Evolutionary conservation across 176 grass and related monocot species (phyloP), one percentile per base, ranked within the genome.

Genomic region (Luzula sylvatica): DNA sequence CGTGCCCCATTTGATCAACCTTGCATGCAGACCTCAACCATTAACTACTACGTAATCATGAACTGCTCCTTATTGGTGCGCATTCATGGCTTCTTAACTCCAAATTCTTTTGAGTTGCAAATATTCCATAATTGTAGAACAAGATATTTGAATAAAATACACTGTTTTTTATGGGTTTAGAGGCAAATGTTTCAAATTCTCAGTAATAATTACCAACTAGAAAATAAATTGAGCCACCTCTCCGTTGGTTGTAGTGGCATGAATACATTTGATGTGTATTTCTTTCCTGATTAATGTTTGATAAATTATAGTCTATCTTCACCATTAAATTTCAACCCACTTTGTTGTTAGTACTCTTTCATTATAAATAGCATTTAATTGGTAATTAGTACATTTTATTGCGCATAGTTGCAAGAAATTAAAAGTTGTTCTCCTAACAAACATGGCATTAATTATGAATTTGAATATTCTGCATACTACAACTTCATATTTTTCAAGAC

Each of bases 11-110:
- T 69, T 27, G 50, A 49, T 75, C 81, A 79, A 65, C 78, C 63
- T 59, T 69, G 52, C 74, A 79, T 70, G 30, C 30, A 35, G 7
- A 79, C 75, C 75, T 70, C 73, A 62, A 70, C 69, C 75, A 84
- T 84, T 79, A 74, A 84, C 58, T 79, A 48, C 65, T 35, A 38
- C 55, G 52, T 78, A 70, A 79, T 83, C 69, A 74, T 74, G 75
- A 69, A 74, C 58, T 79, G 56, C 65, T 59, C 69, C 69, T 69
- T 74, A 66, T 66, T 52, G 75, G 64, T 84, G 75, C n/a, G 75
- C 75, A 84, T 79, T 84, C 80, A 79, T 70, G 70, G 43, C 64
- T 7, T 35, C 30, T 7, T 35, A 35, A 35, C 30, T 35, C 30
- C 9, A 35, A 35, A 7, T 35, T 35, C 5, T 35, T 7, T 35